These are phyloP conservation scores for Russula foetens DNA, from an alignment of 768 basidiomycete species.

Conservation along the genomic window DNA sequence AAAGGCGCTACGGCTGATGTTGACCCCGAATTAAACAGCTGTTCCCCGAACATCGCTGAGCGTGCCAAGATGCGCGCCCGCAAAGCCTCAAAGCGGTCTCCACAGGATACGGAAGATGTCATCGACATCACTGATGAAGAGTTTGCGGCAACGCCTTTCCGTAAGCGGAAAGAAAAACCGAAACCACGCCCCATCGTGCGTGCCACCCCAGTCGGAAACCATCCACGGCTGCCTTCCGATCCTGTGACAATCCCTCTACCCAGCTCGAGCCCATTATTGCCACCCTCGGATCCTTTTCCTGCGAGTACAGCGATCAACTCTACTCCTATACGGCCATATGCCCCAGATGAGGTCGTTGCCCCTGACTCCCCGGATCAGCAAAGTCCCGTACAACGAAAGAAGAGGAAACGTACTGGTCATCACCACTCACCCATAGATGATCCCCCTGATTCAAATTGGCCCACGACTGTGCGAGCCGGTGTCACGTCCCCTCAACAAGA, in stretches of 20 bases:
- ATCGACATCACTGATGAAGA: slow-evolving; percentile 29
- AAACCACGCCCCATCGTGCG: slow-evolving; percentile 16
- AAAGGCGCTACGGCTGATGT: neutral
- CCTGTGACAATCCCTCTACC: slow-evolving; percentile 20
- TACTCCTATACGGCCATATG: slow-evolving; percentile 5
- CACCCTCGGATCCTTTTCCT: slow-evolving; percentile 23
- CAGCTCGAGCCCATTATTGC: slow-evolving; percentile 24
- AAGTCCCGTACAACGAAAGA: slow-evolving; percentile 13
- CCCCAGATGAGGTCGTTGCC: neutral
- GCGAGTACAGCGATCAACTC: slow-evolving; percentile 13
- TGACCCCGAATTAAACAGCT: slow-evolving; percentile 2
- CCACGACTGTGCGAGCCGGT: neutral
- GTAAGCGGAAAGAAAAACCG: slow-evolving; percentile 2
- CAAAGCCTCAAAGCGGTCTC: slow-evolving; percentile 16
- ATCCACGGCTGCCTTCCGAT: slow-evolving; percentile 12
- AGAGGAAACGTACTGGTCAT: slow-evolving; percentile 12
- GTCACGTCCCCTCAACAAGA: slow-evolving; percentile 3
- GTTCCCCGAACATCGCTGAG: slow-evolving; percentile 26
- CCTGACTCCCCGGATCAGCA: slow-evolving; percentile 5
- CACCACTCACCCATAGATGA: neutral
- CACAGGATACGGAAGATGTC: slow-evolving; percentile 14
- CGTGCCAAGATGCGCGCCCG: slow-evolving; percentile 28
- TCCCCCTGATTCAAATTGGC: neutral
- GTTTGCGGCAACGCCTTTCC: slow-evolving; percentile 17
- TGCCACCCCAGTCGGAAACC: slow-evolving; percentile 9